Conservation (phyloP, 1,284 basidiomycete species). For the Coriolopsis trogii region DNA sequence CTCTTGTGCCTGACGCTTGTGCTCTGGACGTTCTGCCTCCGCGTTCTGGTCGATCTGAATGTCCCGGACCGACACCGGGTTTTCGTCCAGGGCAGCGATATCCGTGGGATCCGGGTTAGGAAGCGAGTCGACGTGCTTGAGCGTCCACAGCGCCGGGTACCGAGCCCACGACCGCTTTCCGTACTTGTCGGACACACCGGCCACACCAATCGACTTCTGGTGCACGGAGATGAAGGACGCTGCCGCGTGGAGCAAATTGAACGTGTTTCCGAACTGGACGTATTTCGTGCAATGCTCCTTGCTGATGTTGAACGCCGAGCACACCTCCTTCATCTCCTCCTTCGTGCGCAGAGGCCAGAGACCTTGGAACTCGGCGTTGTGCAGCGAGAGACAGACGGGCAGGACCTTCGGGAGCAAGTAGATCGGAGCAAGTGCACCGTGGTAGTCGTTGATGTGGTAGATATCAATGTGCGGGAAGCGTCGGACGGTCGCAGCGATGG, state of each 20-base stretch:
- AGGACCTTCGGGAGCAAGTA: conserved; percentile 90
- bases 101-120: conserved; percentile 94
- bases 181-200: conserved; percentile 95
- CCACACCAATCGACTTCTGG: conserved; percentile 90
- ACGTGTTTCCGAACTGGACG: conserved; percentile 95
- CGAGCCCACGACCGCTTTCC: conserved; percentile 95
- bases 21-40: conserved; percentile 85
- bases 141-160: conserved; percentile 92
- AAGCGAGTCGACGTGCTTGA: conserved; percentile 92
- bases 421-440: conserved; percentile 87
- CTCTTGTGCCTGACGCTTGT: conserved; percentile 90
- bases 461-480: conserved; percentile 86
- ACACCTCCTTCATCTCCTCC: conserved; percentile 97
- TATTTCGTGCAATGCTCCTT: conserved; percentile 95
- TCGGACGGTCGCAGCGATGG: conserved; percentile 87
- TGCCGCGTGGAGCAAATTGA: conserved; percentile 90
- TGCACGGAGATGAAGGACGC: conserved; percentile 91
- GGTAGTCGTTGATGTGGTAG: conserved; percentile 90
- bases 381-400: conserved; percentile 88
- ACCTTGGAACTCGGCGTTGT: conserved; percentile 96
- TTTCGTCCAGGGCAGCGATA: conserved; percentile 88
- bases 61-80: conserved; percentile 69
- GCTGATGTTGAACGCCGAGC: conserved; percentile 94
- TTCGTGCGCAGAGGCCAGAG: conserved; percentile 93
- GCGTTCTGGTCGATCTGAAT: conserved; percentile 81